Percentiles rank a stretch among this genome's conserved stretches.
Evolutionary conservation across 2,329 filamentous ascomycete genomes (phyloP).

Genomic region (Zelopaecilomyces penicillatus): DNA sequence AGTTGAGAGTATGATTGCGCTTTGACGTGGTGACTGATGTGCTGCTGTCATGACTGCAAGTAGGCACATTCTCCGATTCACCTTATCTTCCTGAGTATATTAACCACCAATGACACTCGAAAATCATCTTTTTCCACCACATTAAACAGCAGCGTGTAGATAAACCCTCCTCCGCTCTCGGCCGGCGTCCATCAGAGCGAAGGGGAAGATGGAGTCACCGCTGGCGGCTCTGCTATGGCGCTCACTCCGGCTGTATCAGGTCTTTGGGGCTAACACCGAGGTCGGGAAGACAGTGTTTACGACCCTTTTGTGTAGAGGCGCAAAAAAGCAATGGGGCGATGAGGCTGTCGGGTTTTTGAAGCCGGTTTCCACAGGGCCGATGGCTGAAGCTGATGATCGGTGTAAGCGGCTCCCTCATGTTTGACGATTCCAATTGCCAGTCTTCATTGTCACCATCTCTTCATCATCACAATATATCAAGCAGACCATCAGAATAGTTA

Average conservation of each 20-base stretch:
- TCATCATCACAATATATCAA: neutral
- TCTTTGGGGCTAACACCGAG: slow-evolving; percentile 78
- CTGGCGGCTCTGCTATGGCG: slow-evolving; percentile 58
- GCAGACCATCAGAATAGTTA: no score
- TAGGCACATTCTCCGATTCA: no score
- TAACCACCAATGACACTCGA: no score
- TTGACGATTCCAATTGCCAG: neutral
- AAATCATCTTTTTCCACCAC: no score
- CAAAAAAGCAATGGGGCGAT: slow-evolving; percentile 35
- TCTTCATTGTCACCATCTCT: neutral
- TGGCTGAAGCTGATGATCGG: slow-evolving; percentile 62
- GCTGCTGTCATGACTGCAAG: no score
- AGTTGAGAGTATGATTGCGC: no score
- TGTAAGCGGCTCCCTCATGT: slow-evolving; percentile 27
- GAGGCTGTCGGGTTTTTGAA: slow-evolving; percentile 61
- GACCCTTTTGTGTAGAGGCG: slow-evolving; percentile 60
- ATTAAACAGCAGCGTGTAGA: no score
- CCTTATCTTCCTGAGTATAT: no score
- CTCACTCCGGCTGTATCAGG: slow-evolving; percentile 59
- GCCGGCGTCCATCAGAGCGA: no score
- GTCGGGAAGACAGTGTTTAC: slow-evolving; percentile 80
- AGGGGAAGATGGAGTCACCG: slow-evolving; percentile 24
- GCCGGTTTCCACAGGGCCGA: slow-evolving; percentile 69
- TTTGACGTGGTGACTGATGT: no score
- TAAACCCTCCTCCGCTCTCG: no score